Base-by-base conservation (phyloP, 2,329 filamentous ascomycete species). In the Corynespora cassiicola region DNA sequence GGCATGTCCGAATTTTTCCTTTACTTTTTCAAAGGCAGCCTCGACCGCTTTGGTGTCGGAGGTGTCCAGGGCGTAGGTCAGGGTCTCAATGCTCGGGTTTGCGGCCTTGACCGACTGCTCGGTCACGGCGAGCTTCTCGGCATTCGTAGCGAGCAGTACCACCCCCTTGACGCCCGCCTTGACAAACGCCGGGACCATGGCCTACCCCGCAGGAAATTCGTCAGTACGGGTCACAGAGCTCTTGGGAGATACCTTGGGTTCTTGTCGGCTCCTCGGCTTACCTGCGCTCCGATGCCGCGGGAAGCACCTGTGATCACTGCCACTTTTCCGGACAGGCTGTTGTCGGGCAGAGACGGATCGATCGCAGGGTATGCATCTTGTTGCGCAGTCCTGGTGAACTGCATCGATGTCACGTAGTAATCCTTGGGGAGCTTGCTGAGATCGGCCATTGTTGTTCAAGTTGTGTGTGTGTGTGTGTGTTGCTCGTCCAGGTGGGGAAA, bases 241-340 rank as follows among this genome's bases (percentile, higher is more conserved):
- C 31, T 9, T 21, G 4, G 18, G 12, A 20, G 12, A 35, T n/a
- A n/a, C n/a, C n/a, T n/a, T n/a, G n/a, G n/a, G 27, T 19, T 26
- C n/a, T n/a, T n/a, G n/a, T n/a, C n/a, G n/a, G n/a, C n/a, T n/a
- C n/a, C n/a, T n/a, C n/a, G n/a, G 28, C 40, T 30, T 47, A 55
- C 54, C 33, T 28, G 30, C 25, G 50, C 55, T 14, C 68, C 73
- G 15, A 75, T 43, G 2, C 72, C 72, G 19, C 64, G 65, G 29
- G 63, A 68, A 2, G 70, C 69, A 1, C 72, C 71, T n/a, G 70
- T 74, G 42, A 75, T 65, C 21, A 72, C 54, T 6, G 65, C 44
- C 1, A 70, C 63, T 38, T 66, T 71, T 10, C 68, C 71, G 3
- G 52, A 56, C 31, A 67, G 63, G 7, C 56, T 66, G 14, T 64